Percentiles rank a stretch among this genome's conserved stretches.
phyloP scores from a whole-genome alignment of 352 stramenopile species.

The Globisporangium viniferum region DNA sequence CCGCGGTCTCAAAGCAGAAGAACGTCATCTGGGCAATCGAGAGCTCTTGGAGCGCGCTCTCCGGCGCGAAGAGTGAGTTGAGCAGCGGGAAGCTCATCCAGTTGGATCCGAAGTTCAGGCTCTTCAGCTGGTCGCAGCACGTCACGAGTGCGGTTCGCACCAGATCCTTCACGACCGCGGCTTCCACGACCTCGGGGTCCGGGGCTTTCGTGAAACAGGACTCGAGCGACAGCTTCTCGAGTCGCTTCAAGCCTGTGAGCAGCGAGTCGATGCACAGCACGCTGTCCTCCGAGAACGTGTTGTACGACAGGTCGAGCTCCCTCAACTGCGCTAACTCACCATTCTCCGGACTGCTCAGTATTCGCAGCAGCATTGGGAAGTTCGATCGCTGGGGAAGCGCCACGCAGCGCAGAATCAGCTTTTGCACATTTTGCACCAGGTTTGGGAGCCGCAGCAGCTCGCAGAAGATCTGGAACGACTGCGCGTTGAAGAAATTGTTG shows the following conservation, averaged over 20 bases:
- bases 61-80: slow-evolving; percentile 53
- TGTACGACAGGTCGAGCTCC: slow-evolving; percentile 68
- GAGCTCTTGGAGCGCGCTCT: slow-evolving; percentile 42
- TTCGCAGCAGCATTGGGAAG: slow-evolving; percentile 36
- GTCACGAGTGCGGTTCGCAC: slow-evolving; percentile 34
- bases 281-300: slow-evolving; percentile 48
- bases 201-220: slow-evolving; percentile 59
- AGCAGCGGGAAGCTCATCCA: slow-evolving; percentile 48
- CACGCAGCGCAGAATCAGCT: slow-evolving; percentile 41
- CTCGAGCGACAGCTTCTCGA: slow-evolving; percentile 48
- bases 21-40: slow-evolving; percentile 33
- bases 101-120: slow-evolving; percentile 58
- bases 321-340: slow-evolving; percentile 29
- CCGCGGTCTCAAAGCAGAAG: slow-evolving; percentile 18
- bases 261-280: slow-evolving; percentile 35
- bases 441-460: slow-evolving; percentile 35
- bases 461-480: slow-evolving; percentile 47
- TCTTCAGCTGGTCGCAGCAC: slow-evolving; percentile 34
- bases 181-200: slow-evolving; percentile 31
- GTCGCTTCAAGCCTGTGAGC: slow-evolving; percentile 28
- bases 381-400: slow-evolving; percentile 45
- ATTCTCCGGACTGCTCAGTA: slow-evolving; percentile 28
- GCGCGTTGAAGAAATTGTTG: slow-evolving; percentile 63
- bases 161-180: slow-evolving; percentile 36
- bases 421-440: slow-evolving; percentile 32